These are phyloP conservation scores for Friedmanniomyces simplex DNA, from an alignment of 495 filamentous ascomycete genomes.

Conservation along the genomic window DNA sequence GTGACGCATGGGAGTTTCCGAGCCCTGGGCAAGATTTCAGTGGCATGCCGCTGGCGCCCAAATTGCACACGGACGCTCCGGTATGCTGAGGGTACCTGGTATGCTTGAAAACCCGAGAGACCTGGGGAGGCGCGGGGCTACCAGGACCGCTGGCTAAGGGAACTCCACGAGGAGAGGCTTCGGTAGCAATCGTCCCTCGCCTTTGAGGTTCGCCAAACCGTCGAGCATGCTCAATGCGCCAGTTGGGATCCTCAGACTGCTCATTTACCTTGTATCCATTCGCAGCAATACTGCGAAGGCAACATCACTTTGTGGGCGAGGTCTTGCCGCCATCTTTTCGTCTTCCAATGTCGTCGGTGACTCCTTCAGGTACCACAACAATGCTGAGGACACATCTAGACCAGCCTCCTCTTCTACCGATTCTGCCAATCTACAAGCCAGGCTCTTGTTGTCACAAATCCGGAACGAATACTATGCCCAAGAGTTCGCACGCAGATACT, in stretches of 20 bases:
- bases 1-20: constrained; percentile 4
- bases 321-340: constrained; percentile 1
- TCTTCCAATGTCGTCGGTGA: constrained; percentile 1
- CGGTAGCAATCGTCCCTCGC: too few species aligned
- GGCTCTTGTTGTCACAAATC: too few species aligned
- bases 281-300: not conserved
- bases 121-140: too few species aligned
- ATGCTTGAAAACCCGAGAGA: too few species aligned
- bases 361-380: constrained; percentile 5
- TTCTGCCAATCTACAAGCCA: not conserved
- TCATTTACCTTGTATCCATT: not conserved
- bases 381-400: not conserved
- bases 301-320: not conserved
- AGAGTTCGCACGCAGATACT: too few species aligned
- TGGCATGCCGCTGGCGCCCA: not conserved
- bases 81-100: not conserved
- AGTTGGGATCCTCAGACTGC: not conserved
- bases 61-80: not conserved
- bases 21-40: not conserved
- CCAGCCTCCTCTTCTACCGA: not conserved
- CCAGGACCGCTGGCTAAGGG: too few species aligned
- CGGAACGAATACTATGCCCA: too few species aligned
- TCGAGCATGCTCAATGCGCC: not conserved
- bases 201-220: too few species aligned
- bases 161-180: too few species aligned